Conservation (phyloP, 306 rosid species). For the Astragalus membranaceus region DNA sequence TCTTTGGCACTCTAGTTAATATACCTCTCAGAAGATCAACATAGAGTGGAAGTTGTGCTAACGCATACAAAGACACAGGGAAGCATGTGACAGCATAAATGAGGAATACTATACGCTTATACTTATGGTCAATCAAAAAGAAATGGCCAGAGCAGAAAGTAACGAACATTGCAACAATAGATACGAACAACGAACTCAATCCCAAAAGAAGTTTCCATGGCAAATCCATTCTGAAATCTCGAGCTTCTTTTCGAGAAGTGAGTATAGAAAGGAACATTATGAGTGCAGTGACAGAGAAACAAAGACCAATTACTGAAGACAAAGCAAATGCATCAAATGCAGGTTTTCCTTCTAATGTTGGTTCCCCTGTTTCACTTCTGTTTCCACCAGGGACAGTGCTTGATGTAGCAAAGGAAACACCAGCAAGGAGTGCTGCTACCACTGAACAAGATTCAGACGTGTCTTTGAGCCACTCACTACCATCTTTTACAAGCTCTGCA, state of each 20-base stretch:
- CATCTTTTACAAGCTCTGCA: neutral
- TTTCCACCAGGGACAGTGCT: conserved; percentile 35
- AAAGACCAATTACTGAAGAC: conserved; percentile 35
- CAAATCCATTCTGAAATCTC: conserved; percentile 31
- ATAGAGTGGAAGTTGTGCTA: conserved; percentile 44
- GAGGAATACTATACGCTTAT: conserved; percentile 13
- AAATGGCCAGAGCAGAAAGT: conserved; percentile 44
- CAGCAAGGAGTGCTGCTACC: conserved; percentile 31
- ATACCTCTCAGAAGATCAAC: conserved; percentile 37
- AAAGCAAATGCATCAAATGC: conserved; percentile 32
- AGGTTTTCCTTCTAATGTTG: conserved; percentile 13
- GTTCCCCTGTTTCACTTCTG: conserved; percentile 6
- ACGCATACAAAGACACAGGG: conserved; percentile 37
- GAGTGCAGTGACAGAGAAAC: conserved; percentile 44
- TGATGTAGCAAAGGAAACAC: conserved; percentile 30
- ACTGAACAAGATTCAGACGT: conserved; percentile 38
- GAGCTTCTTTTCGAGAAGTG: conserved; percentile 35
- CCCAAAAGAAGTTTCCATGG: conserved; percentile 39
- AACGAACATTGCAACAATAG: conserved; percentile 32
- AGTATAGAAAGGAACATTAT: conserved; percentile 50
- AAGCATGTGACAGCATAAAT: conserved; percentile 30
- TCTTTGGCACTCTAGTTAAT: conserved; percentile 12
- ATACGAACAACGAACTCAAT: conserved; percentile 35
- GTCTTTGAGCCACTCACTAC: conserved; percentile 20
- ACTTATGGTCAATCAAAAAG: conserved; percentile 27